Evolutionary conservation across 441 rosid species (phyloP).

Genomic region (Brassica balearica): DNA sequence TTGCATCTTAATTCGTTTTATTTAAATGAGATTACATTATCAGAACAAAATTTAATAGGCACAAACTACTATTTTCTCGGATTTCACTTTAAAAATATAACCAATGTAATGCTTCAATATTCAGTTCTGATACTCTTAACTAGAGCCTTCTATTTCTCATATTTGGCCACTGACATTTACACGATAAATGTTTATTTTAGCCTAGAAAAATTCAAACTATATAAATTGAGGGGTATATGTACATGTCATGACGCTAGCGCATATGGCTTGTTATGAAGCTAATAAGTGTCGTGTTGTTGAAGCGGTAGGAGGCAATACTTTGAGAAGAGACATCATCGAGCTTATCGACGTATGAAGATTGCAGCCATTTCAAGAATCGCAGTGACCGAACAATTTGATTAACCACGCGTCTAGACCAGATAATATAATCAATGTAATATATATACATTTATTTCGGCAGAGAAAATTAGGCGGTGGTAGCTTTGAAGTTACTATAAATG

Average conservation of each 20-base stretch:
- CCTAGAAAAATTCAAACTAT: not conserved
- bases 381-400: not conserved
- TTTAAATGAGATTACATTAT: not conserved
- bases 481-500: constrained; percentile 18
- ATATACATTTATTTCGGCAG: constrained; percentile 13
- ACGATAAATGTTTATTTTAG: not conserved
- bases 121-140: not conserved
- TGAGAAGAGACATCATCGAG: constrained; percentile 33
- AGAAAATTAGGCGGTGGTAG: constrained; percentile 8
- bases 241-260: constrained; percentile 13
- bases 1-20: not conserved
- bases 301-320: not conserved
- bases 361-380: constrained; percentile 44
- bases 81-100: not conserved
- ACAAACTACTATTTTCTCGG: not conserved
- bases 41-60: not conserved
- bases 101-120: not conserved
- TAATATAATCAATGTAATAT: not conserved
- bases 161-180: not conserved
- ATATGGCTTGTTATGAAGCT: constrained; percentile 5
- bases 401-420: constrained; percentile 24
- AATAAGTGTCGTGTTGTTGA: constrained; percentile 28
- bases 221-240: not conserved
- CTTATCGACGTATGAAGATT: constrained; percentile 35
- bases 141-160: not conserved